These are phyloP conservation scores for Saitozyma sp. DNA, from an alignment of 768 basidiomycete species.

Conservation along the genomic window DNA sequence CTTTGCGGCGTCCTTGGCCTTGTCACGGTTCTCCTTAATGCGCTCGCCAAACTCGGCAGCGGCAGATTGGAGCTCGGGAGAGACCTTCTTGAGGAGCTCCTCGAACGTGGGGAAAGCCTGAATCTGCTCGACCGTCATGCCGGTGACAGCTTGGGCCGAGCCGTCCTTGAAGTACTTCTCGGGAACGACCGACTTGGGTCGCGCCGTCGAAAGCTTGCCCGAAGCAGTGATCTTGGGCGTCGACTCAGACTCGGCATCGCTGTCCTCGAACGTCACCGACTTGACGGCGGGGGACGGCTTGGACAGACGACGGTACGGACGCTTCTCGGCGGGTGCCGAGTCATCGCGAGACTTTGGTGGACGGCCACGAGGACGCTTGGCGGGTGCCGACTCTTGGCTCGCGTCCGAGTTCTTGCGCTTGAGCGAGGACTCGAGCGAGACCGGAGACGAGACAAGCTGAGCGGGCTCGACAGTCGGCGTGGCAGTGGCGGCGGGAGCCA, in stretches of 20 bases:
- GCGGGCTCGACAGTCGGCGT: conserved; percentile 1
- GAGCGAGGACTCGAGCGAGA: conserved; percentile 3
- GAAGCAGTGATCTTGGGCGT: conserved; percentile 28
- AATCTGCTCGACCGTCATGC: conserved; percentile 29
- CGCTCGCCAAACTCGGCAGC: conserved; percentile 32
- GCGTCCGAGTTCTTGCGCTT: conserved; percentile 32
- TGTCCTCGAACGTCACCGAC: conserved; percentile 12
- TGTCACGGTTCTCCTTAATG: conserved; percentile 35
- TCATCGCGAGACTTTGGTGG: conserved; percentile 21
- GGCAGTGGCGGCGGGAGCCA: conserved; percentile 9
- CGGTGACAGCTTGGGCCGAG: conserved; percentile 25
- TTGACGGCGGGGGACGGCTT: conserved; percentile 5
- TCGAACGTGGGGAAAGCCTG: conserved; percentile 38
- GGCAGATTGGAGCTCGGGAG: conserved; percentile 3
- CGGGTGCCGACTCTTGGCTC: conserved; percentile 11
- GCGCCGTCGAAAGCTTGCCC: conserved; percentile 35
- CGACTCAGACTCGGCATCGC: conserved; percentile 1
- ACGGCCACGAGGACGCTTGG: conserved; percentile 26
- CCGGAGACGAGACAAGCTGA: conserved; percentile 4
- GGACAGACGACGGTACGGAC: conserved; percentile 9
- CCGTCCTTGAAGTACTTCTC: conserved; percentile 40
- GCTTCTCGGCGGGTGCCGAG: conserved; percentile 4
- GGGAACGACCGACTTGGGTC: conserved; percentile 41
- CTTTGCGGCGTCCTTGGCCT: conserved; percentile 38
- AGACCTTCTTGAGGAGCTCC: conserved; percentile 31